Conservation (phyloP, 139 green algal species). For the Protoeuglena noctilucae region DNA sequence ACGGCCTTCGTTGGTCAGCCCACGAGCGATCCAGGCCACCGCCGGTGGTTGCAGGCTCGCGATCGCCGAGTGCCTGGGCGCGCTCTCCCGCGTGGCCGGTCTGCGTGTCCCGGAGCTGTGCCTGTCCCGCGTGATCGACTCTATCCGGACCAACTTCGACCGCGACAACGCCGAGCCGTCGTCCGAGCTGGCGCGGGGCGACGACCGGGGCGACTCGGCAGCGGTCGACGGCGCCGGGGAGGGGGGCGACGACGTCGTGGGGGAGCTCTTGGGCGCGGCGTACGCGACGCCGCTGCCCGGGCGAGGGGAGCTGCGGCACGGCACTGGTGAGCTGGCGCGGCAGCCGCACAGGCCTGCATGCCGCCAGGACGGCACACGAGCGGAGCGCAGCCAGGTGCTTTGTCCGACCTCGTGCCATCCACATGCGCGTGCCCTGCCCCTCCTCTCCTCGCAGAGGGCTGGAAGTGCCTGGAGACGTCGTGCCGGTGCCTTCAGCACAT, state of each 20-base stretch:
- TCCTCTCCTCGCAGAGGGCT: constrained; percentile 74
- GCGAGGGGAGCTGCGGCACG: constrained; percentile 61
- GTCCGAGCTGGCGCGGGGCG: background rate
- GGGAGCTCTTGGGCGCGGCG: constrained; percentile 17
- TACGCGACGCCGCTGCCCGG: constrained; percentile 28
- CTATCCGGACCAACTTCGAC: constrained; percentile 46
- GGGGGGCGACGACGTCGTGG: constrained; percentile 8
- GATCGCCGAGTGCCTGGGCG: constrained; percentile 27
- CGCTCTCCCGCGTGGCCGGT: constrained; percentile 23
- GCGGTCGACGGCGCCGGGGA: background rate
- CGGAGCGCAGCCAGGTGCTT: background rate
- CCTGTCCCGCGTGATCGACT: constrained; percentile 14
- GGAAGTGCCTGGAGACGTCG: constrained; percentile 68
- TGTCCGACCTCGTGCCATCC: background rate
- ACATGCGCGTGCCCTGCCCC: constrained; percentile 1
- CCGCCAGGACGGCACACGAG: background rate
- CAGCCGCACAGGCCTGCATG: constrained; percentile 5
- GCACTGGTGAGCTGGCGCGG: constrained; percentile 24
- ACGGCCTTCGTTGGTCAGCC: background rate
- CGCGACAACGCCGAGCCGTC: constrained; percentile 12
- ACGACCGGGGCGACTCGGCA: background rate
- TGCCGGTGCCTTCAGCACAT: constrained; percentile 34
- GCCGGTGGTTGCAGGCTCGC: background rate
- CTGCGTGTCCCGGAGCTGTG: constrained; percentile 11
- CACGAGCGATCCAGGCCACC: background rate